Conservation (phyloP, 192 early-diverging fungal genomes). For the Umbelopsis sp. region DNA sequence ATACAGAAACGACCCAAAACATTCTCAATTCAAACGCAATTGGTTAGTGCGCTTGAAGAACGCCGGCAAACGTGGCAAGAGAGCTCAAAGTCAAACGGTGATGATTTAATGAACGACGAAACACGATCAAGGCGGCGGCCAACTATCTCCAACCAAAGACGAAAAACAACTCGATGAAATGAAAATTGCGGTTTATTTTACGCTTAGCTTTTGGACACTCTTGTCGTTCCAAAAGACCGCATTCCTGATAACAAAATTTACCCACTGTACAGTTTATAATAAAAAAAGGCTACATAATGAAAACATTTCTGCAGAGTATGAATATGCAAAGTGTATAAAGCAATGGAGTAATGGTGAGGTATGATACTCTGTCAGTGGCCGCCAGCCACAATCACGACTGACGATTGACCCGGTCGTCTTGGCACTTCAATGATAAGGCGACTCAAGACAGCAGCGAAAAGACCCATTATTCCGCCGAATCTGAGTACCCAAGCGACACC, state of each 20-base stretch:
- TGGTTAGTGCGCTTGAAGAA: slow-evolving; percentile 26
- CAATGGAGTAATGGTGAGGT: background rate
- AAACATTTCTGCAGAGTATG: background rate
- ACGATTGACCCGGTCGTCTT: background rate
- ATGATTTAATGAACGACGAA: background rate
- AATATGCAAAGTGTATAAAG: slow-evolving; percentile 14
- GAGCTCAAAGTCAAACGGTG: background rate
- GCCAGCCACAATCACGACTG: background rate
- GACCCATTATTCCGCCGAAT: slow-evolving; percentile 65
- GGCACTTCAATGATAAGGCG: slow-evolving; percentile 29
- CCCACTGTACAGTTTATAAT: background rate
- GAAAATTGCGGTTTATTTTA: background rate
- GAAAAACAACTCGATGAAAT: background rate
- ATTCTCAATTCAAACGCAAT: background rate
- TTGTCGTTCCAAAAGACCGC: background rate
- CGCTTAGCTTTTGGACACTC: background rate
- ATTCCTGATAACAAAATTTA: background rate
- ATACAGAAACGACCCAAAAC: too few relatives aligned
- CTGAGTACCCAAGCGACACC: slow-evolving; percentile 65
- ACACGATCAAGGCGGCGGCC: background rate
- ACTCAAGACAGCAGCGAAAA: slow-evolving; percentile 61
- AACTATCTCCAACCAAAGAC: background rate
- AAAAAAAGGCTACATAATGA: background rate
- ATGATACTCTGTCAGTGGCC: background rate
- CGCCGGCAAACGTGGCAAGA: slow-evolving; percentile 36